Evolutionary conservation across 768 basidiomycete genomes (phyloP).

Genomic region (Tylopilus sp.): DNA sequence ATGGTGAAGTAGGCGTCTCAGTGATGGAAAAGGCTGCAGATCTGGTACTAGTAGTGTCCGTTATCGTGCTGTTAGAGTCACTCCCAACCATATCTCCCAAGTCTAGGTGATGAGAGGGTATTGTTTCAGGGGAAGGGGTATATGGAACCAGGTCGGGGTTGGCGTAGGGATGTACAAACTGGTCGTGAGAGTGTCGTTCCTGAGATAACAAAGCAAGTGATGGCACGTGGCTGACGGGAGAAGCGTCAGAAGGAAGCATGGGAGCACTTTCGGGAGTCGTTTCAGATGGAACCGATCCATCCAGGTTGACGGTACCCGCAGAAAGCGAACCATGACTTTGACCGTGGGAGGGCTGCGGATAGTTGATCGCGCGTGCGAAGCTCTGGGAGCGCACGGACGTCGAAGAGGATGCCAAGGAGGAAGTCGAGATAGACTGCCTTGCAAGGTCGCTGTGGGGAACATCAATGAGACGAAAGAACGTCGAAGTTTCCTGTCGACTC

Average conservation of each 20-base stretch:
- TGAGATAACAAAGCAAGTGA: constrained; percentile 30
- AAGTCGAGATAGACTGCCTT: constrained; percentile 57
- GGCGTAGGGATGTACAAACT: constrained; percentile 70
- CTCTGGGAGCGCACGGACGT: constrained; percentile 36
- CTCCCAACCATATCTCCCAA: constrained; percentile 39
- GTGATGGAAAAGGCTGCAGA: constrained; percentile 35
- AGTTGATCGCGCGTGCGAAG: constrained; percentile 31
- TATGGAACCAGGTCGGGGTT: constrained; percentile 64
- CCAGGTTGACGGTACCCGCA: constrained; percentile 7
- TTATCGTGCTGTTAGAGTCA: constrained; percentile 53
- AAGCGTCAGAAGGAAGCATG: constrained; percentile 8
- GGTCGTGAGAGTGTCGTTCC: constrained; percentile 32
- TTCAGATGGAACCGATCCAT: constrained; percentile 4
- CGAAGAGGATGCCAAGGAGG: constrained; percentile 40
- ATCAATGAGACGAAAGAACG: neutral
- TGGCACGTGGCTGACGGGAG: constrained; percentile 10
- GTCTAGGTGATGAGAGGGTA: constrained; percentile 28
- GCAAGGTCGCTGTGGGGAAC: constrained; percentile 46
- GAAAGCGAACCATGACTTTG: constrained; percentile 6
- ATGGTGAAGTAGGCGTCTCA: constrained; percentile 32
- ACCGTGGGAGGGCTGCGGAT: constrained; percentile 6
- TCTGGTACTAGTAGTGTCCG: constrained; percentile 40
- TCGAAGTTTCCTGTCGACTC: constrained; percentile 26
- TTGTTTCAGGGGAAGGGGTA: constrained; percentile 29
- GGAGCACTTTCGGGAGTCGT: constrained; percentile 1